phyloP scores from a whole-genome alignment of 129 eudicot genomes.

The Ambrosia artemisiifolia region DNA sequence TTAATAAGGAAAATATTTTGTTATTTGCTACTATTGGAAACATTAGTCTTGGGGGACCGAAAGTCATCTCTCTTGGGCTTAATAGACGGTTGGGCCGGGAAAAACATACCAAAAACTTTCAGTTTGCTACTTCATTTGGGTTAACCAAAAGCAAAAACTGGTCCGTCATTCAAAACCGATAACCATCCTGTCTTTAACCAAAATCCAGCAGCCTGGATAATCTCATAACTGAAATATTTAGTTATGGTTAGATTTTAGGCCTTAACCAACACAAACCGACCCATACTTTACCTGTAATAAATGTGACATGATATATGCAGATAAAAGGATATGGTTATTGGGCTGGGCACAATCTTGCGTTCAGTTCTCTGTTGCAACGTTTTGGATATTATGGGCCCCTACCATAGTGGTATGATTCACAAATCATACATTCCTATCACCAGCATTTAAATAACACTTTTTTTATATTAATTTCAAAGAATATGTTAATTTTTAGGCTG shows the following conservation, averaged over 20 bases:
- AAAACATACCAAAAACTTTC: not conserved
- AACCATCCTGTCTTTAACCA: not conserved
- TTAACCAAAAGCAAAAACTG: not conserved
- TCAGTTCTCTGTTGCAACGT: constrained; percentile 64
- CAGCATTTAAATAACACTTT: not conserved
- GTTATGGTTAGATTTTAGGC: not conserved
- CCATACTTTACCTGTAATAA: not conserved
- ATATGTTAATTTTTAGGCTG: constrained; percentile 54
- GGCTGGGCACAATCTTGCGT: constrained; percentile 81
- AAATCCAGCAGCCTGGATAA: not conserved
- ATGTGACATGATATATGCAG: constrained; percentile 34
- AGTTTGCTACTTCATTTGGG: not conserved
- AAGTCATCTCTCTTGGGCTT: not conserved
- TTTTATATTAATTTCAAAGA: not conserved
- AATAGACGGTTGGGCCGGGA: not conserved
- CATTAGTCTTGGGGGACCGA: not conserved
- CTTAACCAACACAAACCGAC: not conserved
- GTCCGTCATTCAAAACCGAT: not conserved
- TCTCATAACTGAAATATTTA: not conserved
- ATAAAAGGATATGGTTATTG: constrained; percentile 84
- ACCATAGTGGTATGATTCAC: constrained; percentile 64
- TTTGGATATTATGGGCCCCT: constrained; percentile 98
- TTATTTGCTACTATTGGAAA: not conserved
- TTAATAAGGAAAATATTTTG: not conserved
- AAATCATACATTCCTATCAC: constrained; percentile 8